Evolutionary conservation across 495 filamentous ascomycete species (phyloP).

Genomic region (Lasiosphaeria ovina): DNA sequence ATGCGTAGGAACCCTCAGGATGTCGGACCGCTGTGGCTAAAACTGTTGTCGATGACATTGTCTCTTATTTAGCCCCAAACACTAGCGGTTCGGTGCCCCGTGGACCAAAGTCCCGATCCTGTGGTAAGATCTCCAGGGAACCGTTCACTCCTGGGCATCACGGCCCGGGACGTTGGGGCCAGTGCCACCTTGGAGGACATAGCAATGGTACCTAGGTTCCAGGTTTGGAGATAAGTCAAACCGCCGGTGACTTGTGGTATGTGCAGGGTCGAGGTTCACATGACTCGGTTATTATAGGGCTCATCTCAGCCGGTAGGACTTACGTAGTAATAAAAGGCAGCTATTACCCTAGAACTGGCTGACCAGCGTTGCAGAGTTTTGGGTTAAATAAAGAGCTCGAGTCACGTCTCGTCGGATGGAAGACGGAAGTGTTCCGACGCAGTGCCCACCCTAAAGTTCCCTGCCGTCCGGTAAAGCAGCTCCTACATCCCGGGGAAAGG

Average conservation of each 20-base stretch:
- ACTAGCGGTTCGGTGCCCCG: not conserved
- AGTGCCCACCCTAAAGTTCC: not conserved
- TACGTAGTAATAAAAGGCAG: not conserved
- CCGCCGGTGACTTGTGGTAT: no score
- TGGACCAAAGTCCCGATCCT: no score
- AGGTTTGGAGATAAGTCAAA: no score
- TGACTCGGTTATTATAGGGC: no score
- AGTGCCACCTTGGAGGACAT: no score
- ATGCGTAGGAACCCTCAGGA: not conserved
- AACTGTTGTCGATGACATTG: not conserved
- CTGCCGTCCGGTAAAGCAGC: not conserved
- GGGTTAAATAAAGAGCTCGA: not conserved
- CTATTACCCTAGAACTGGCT: not conserved
- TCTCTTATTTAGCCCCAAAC: not conserved
- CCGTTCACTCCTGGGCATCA: no score
- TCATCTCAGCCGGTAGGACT: no score
- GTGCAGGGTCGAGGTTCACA: no score
- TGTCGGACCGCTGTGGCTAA: slow-evolving; percentile 17
- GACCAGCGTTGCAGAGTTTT: not conserved
- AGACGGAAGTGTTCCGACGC: not conserved
- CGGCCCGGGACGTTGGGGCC: no score
- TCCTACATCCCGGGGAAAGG: not conserved
- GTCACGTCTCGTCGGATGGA: not conserved
- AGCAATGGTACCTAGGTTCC: no score
- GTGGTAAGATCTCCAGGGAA: no score